Base-by-base conservation (phyloP, 495 filamentous ascomycete species). In the Aspergillus egyptiacus region DNA sequence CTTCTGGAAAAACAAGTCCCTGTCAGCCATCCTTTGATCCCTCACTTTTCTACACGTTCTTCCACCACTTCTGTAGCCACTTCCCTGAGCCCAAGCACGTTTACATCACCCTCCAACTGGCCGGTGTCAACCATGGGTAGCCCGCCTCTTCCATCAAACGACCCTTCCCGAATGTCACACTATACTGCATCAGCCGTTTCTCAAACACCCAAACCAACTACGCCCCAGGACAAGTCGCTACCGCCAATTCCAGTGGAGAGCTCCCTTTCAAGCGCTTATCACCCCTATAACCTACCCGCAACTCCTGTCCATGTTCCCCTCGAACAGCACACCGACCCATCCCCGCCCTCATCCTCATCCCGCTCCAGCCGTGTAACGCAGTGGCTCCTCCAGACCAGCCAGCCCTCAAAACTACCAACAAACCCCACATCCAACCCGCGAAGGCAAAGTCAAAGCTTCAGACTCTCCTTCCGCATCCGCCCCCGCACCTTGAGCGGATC, bases 401-500 rank as follows among this genome's bases (percentile, higher is more conserved):
- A 54, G 34, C 27, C 40, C 43, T 5, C 20, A 34, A 18, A 39
- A 13, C 28, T 18, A 19, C 28, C 13, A 44, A 28, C 51, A 50
- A 40, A 24, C 10, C 30, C 33, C 15, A 28, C 23, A 22, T 46
- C 25, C 5, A 45, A 14, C 36, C 57, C 24, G 24, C 53, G 22
- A 41, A 61, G 59, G 42, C 36, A 42, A 51, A 40, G 48, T 10
- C 46, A 58, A 3, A 48, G 51, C 3, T 51, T 56, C 15, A 62
- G 61, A 17, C 51, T 55, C 19, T 55, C 42, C 15, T 62, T 66
- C 18, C 68, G 64, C 53, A 63, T 64, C 28, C 64, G 65, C 50
- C 59, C 63, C 30, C 71, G 68, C 31, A 71, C 68, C 1, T 40
- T 69, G 25, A 74, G 71, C 40, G 68, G 69, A 13, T 68, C 67